Evolutionary conservation across 1,284 basidiomycete species (phyloP), one percentile per base, ranked within the genome.

Genomic region (Tremellales sp.): DNA sequence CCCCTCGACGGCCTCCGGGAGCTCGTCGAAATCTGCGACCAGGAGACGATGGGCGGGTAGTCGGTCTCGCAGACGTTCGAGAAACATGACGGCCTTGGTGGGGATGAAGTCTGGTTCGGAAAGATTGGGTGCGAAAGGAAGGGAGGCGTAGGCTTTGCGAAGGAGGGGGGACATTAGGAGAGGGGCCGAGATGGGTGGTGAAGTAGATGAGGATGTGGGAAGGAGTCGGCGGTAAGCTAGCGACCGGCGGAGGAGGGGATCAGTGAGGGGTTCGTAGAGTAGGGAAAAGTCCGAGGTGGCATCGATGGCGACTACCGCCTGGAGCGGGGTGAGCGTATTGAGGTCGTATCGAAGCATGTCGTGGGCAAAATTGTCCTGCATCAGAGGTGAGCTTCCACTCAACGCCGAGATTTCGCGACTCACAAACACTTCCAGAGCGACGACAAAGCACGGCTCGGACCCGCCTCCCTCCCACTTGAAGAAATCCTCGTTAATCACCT

Each of bases 391-490:
- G 40, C 26, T 27, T 4, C 14, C 34, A 29, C 13, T 38, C 9
- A 21, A 18, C 37, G 18, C 12, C 19, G 12, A 5, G 36, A 14
- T 28, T 32, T 36, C 16, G n/a, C 42, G 8, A 70, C 87, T 76
- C 68, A 90, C 88, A 49, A 97, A 81, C 42, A 98, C 95, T 74
- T 98, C 94, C 76, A 97, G 81, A 2, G 92, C 93, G 27, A 98
- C 71, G 58, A 98, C 85, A 67, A 87, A 97, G 70, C 93, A 97
- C 18, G 91, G 87, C 13, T 90, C 82, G 0, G 81, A 77, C 42
- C 89, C 86, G 37, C 77, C 79, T 26, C 62, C 63, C 24, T 84
- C 76, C 89, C 90, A 97, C 39, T 86, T 84, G 64, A 97, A 90
- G 42, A 97, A 81, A 66, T 90, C 93, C 64, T 83, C 79, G 70